Conservation (phyloP, 2,329 filamentous ascomycete species). For the Colletotrichum aenigma region DNA sequence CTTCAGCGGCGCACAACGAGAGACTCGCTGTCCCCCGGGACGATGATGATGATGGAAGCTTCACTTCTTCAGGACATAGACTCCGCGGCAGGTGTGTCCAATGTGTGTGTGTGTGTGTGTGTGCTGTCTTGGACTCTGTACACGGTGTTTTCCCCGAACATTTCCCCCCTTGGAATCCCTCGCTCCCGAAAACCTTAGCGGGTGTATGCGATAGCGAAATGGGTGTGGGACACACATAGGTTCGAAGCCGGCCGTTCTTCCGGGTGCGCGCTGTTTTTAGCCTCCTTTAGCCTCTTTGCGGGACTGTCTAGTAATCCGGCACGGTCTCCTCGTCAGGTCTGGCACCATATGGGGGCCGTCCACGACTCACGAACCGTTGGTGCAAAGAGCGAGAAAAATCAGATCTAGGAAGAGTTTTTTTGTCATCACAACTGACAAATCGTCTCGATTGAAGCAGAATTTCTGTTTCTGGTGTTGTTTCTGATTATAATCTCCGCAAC, state of each 20-base stretch:
- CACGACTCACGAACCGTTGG: not conserved
- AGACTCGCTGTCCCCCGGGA: not conserved
- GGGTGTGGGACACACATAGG: not conserved
- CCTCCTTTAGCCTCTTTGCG: not conserved
- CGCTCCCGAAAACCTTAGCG: not conserved
- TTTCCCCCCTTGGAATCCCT: not conserved
- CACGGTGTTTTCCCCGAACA: not conserved
- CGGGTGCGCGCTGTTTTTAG: not conserved
- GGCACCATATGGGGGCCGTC: not conserved
- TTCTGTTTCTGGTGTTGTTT: not conserved
- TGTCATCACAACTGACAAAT: not conserved
- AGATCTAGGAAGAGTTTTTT: not conserved
- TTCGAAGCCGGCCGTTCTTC: not conserved
- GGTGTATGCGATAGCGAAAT: not conserved
- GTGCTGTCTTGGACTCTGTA: not conserved
- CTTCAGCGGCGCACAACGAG: not conserved
- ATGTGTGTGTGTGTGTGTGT: not conserved
- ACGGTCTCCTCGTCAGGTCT: not conserved
- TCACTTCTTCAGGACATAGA: not conserved
- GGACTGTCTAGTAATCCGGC: not conserved
- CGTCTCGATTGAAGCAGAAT: not conserved
- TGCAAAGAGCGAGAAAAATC: not conserved
- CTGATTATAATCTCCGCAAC: not conserved
- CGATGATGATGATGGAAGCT: not conserved
- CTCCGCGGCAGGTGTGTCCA: not conserved